phyloP scores from a whole-genome alignment of 208 protist genomes.

The Acanthamoeba rhysodes region DNA sequence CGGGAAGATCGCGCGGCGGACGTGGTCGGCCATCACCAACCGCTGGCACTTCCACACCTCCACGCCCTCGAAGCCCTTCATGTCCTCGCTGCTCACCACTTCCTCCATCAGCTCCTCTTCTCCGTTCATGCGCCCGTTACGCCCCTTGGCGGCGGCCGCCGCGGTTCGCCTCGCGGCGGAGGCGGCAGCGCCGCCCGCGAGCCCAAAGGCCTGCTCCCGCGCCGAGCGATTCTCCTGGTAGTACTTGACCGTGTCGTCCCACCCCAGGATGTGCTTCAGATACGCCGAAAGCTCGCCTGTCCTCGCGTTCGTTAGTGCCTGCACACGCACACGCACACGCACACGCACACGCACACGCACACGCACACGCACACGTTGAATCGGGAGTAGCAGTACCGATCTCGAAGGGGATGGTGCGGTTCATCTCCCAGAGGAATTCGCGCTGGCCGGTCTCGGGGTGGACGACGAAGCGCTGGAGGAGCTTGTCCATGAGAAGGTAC shows the following conservation, averaged over 20 bases:
- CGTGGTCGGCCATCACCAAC: background rate
- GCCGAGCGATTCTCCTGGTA: background rate
- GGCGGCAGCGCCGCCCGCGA: background rate
- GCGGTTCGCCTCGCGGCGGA: background rate
- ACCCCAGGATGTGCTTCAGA: slow-evolving; percentile 28
- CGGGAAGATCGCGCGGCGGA: background rate
- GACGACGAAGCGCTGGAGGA: slow-evolving; percentile 1
- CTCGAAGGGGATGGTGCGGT: slow-evolving; percentile 30
- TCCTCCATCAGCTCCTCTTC: slow-evolving; percentile 6
- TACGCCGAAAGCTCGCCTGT: background rate
- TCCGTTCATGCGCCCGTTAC: background rate
- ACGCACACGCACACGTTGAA: too few relatives aligned
- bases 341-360: background rate
- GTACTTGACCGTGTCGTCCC: slow-evolving; percentile 38
- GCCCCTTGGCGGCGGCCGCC: background rate
- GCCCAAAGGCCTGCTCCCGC: background rate
- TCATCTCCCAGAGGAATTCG: slow-evolving; percentile 18
- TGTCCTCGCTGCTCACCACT: background rate
- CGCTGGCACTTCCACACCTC: slow-evolving; percentile 51
- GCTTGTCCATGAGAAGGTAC: slow-evolving; percentile 56
- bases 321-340: too few relatives aligned
- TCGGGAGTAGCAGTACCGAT: background rate
- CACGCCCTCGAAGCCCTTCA: slow-evolving; percentile 6
- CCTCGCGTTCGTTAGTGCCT: too few relatives aligned
- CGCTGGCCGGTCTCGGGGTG: slow-evolving; percentile 15